Percentiles rank a stretch among this genome's conserved stretches.
phyloP scores from a whole-genome alignment of 2,329 filamentous ascomycete genomes.

The Penicillium fuscoglaucum region DNA sequence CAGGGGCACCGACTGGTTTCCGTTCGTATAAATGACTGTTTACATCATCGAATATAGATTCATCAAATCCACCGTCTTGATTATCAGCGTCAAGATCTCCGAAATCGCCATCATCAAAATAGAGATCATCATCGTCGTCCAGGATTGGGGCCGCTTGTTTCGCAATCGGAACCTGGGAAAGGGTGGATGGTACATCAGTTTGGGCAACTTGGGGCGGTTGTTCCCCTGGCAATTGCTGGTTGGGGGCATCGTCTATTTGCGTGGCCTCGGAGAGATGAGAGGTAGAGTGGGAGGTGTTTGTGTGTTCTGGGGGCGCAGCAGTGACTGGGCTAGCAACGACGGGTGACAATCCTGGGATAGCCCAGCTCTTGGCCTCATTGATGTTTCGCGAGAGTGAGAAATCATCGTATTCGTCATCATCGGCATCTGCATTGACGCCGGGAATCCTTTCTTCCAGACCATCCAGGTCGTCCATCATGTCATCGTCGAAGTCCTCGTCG shows the following conservation, averaged over 20 bases:
- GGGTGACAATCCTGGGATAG: constrained; percentile 38
- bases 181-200: neutral
- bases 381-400: constrained; percentile 29
- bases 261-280: neutral
- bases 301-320: constrained; percentile 23
- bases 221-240: neutral
- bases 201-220: neutral
- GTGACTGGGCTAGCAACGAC: constrained; percentile 37
- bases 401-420: constrained; percentile 40
- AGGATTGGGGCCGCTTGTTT: constrained; percentile 13
- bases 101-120: constrained; percentile 51
- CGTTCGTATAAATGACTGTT: constrained; percentile 46
- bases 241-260: neutral
- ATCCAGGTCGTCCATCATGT: constrained; percentile 46
- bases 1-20: constrained; percentile 28
- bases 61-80: constrained; percentile 44
- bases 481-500: constrained; percentile 48
- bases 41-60: constrained; percentile 52
- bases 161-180: neutral
- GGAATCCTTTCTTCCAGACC: constrained; percentile 51
- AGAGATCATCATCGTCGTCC: constrained; percentile 44
- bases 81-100: constrained; percentile 40
- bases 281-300: neutral
- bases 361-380: constrained; percentile 33
- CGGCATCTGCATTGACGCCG: constrained; percentile 50